These are phyloP conservation scores for Arachis hypogaea DNA, from an alignment of 306 rosid species.

Conservation along the genomic window DNA sequence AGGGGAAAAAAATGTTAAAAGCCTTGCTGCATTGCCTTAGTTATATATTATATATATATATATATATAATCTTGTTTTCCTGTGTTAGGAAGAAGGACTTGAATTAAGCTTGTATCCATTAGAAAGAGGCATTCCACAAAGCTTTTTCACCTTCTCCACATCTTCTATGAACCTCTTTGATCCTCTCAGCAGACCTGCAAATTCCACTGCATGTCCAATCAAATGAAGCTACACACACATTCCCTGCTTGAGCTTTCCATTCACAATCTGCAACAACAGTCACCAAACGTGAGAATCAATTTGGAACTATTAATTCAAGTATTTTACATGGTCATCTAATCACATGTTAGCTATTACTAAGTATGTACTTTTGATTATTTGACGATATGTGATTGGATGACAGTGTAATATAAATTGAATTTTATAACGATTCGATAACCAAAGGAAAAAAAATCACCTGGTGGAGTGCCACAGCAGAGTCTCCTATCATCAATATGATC, in stretches of 20 bases:
- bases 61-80: constrained; percentile 41
- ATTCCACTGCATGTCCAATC: constrained; percentile 99
- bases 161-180: constrained; percentile 87
- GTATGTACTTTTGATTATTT: too few relatives aligned
- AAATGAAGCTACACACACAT: constrained; percentile 87
- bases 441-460: constrained; percentile 54
- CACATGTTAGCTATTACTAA: too few relatives aligned
- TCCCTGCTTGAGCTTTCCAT: constrained; percentile 99
- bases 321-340: too few relatives aligned
- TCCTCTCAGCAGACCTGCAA: constrained; percentile 91
- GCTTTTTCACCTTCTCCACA: constrained; percentile 96
- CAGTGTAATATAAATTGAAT: too few relatives aligned
- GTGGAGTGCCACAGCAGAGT: constrained; percentile 95
- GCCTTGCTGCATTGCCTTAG: constrained; percentile 39
- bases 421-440: too few relatives aligned
- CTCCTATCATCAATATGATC: constrained; percentile 91
- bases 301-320: too few relatives aligned
- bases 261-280: constrained; percentile 79
- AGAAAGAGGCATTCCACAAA: constrained; percentile 83
- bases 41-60: background rate
- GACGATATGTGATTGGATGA: too few relatives aligned
- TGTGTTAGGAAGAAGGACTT: constrained; percentile 64
- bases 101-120: constrained; percentile 27
- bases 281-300: background rate
- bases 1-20: constrained; percentile 13